Base-by-base conservation (phyloP, 2,329 filamentous ascomycete genomes). In the Aspergillus costaricaensis region DNA sequence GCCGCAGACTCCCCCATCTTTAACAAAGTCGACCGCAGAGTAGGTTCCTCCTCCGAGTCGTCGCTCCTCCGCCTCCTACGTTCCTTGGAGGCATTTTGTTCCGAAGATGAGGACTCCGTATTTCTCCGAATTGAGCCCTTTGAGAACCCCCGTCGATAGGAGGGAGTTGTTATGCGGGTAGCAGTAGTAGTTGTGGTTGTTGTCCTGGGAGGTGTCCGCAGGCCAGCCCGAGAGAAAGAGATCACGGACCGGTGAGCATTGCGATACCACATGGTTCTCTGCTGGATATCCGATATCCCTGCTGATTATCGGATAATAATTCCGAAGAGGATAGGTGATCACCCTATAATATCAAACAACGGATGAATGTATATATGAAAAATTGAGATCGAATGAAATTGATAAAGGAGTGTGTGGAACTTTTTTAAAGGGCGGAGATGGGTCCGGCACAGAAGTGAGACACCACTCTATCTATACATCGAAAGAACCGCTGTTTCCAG, bases 1-100 rank as follows among this genome's bases (percentile, higher is more conserved):
- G 87, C 87, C 2, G 90, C 90, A 5, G 88, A 82, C 74, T 94
- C 91, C 57, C 87, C 77, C 86, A 92, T 91, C 71, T 89, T 91
- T 41, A 80, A 76, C 7, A 77, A 62, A 2, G 79, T 81, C 12
- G 75, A 72, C 63, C 70, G 78, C 30, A 76, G 56, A 41, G 59
- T 74, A 19, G 70, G 70, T 17, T 74, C 74, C 19, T 69, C 32
- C 6, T 36, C 63, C 19, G 74, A 72, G 19, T 68, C 62, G 50
- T 74, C 64, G 60, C 67, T 67, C n/a, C 60, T 60, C 62, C 67
- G 67, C 12, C 59, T 64, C 38, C 58, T 62, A 10, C 67, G 65
- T 5, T 73, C 69, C 36, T 74, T 73, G 21, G 65, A 63, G 23
- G 71, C 68, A 67, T 70, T 65, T 49, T 72, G 68, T 38, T 76